These are phyloP conservation scores for Leucogyrophana mollusca DNA, from an alignment of 768 basidiomycete species.

Conservation along the genomic window DNA sequence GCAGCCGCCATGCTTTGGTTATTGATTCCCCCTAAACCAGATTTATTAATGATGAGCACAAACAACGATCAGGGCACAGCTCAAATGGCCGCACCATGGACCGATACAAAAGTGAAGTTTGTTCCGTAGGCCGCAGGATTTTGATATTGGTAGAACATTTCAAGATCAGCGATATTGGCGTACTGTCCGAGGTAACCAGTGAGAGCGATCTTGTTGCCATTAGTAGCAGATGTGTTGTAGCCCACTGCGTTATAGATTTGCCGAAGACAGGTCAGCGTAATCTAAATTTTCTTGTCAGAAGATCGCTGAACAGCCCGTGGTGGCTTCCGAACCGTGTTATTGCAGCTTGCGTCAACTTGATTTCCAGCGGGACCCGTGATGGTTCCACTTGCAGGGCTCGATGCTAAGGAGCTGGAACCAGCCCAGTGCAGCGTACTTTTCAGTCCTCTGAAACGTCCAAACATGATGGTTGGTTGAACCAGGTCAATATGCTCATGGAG, in stretches of 20 bases:
- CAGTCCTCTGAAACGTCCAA: slow-evolving; percentile 46
- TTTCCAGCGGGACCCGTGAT: slow-evolving; percentile 32
- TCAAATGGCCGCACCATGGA: slow-evolving; percentile 58
- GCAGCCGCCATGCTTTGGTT: slow-evolving; percentile 52
- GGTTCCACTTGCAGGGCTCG: slow-evolving; percentile 8
- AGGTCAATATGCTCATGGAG: slow-evolving; percentile 63
- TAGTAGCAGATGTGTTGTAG: slow-evolving; percentile 40
- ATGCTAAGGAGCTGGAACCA: not conserved
- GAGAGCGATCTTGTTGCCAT: slow-evolving; percentile 52
- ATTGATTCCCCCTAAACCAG: slow-evolving; percentile 60
- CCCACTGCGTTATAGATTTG: slow-evolving; percentile 54
- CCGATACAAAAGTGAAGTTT: slow-evolving; percentile 50
- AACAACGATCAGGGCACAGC: too few relatives aligned
- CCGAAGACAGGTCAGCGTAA: slow-evolving; percentile 53
- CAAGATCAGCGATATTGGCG: slow-evolving; percentile 52
- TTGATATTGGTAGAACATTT: slow-evolving; percentile 48
- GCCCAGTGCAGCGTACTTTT: slow-evolving; percentile 39
- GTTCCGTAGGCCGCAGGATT: slow-evolving; percentile 47
- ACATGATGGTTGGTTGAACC: slow-evolving; percentile 72
- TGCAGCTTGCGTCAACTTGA: slow-evolving; percentile 48
- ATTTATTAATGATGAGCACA: too few relatives aligned
- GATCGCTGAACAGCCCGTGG: not conserved
- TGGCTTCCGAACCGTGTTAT: slow-evolving; percentile 24
- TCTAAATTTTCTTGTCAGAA: slow-evolving; percentile 19
- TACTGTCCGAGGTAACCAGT: slow-evolving; percentile 56